Conservation (phyloP, 352 stramenopile species). For the Globisporangium solare region DNA sequence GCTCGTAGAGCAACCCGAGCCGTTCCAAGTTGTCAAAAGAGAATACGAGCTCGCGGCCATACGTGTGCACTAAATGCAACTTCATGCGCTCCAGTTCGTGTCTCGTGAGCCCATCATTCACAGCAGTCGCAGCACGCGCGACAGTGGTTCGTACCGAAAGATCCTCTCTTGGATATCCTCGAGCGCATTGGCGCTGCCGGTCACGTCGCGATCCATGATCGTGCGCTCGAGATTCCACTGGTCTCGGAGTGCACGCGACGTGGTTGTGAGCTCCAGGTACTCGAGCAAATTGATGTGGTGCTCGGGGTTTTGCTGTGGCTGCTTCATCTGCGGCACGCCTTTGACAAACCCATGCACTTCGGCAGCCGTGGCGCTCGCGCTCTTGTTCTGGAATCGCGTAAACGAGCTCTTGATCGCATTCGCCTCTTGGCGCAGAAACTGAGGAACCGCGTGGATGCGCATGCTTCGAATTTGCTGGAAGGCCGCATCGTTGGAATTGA, state of each 20-base stretch:
- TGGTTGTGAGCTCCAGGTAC: slow-evolving; percentile 37
- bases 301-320: slow-evolving; percentile 46
- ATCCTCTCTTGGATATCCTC: slow-evolving; percentile 58
- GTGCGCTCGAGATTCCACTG: slow-evolving; percentile 62
- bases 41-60: slow-evolving; percentile 71
- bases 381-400: slow-evolving; percentile 45
- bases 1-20: slow-evolving; percentile 42
- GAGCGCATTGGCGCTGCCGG: slow-evolving; percentile 14
- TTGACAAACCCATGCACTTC: slow-evolving; percentile 78
- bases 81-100: slow-evolving; percentile 40
- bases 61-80: slow-evolving; percentile 55
- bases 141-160: slow-evolving; percentile 43
- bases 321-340: slow-evolving; percentile 52
- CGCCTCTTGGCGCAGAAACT: slow-evolving; percentile 42
- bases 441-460: slow-evolving; percentile 51
- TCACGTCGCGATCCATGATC: slow-evolving; percentile 46
- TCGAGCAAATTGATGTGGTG: slow-evolving; percentile 63
- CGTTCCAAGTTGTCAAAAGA: slow-evolving; percentile 61
- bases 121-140: slow-evolving; percentile 55
- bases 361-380: slow-evolving; percentile 33
- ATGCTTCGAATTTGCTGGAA: slow-evolving; percentile 62
- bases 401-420: slow-evolving; percentile 49
- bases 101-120: slow-evolving; percentile 35
- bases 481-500: slow-evolving; percentile 59
- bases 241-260: slow-evolving; percentile 43